Evolutionary conservation across 805 yeast genomes (phyloP).

Genomic region (Spathaspora gorwiae): DNA sequence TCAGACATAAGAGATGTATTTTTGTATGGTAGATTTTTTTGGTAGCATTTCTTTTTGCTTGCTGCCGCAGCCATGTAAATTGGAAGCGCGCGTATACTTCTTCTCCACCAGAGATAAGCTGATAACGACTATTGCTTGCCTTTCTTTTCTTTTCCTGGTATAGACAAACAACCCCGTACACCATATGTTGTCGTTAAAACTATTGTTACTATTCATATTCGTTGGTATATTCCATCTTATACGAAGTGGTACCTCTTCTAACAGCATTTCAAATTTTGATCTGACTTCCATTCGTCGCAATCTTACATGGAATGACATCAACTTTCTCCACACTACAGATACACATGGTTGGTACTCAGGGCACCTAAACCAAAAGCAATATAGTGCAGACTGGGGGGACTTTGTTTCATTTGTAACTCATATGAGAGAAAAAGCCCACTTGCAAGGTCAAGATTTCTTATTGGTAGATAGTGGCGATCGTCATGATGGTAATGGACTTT

Average conservation of each 20-base stretch:
- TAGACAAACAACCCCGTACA: not conserved
- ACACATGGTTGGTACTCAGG: conserved; percentile 98
- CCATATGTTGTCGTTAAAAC: not conserved
- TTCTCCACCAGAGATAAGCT: no score
- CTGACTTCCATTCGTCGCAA: conserved; percentile 27
- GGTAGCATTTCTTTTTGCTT: no score
- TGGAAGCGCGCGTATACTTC: no score
- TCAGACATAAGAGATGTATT: no score
- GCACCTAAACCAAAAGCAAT: conserved; percentile 72
- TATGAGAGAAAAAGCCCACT: conserved; percentile 42
- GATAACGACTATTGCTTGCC: no score
- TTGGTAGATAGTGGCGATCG: conserved; percentile 88
- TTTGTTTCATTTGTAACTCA: conserved; percentile 63
- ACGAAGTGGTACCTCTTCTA: not conserved
- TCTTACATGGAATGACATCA: conserved; percentile 66
- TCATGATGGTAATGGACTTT: conserved; percentile 90
- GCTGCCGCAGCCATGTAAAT: no score
- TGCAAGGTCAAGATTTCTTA: conserved; percentile 55
- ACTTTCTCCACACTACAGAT: conserved; percentile 91
- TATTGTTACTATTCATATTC: not conserved
- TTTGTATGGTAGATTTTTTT: no score
- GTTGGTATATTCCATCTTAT: not conserved
- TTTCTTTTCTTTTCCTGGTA: no score
- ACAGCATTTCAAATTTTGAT: not conserved
- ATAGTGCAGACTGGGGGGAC: conserved; percentile 91